Evolutionary conservation across 345 rosid species (phyloP).

Genomic region (Iberis pinnata): DNA sequence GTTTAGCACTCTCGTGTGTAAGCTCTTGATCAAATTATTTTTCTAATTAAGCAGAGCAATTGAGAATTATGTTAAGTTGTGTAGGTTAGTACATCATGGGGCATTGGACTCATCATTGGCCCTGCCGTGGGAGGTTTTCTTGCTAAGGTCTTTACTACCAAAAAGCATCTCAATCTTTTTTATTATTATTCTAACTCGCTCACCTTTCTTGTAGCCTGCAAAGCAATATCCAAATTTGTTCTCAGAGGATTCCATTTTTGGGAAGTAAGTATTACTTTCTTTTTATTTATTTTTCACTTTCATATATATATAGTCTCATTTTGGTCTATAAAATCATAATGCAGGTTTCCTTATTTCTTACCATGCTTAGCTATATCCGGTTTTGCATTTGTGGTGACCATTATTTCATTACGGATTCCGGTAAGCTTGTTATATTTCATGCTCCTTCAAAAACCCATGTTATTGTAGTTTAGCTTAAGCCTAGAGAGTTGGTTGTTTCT

Average conservation of each 20-base stretch:
- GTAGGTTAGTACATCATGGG: slow-evolving; percentile 96
- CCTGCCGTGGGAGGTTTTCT: slow-evolving; percentile 92
- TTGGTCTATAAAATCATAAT: slow-evolving; percentile 13
- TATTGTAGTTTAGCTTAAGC: slow-evolving; percentile 5
- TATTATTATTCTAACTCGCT: neutral
- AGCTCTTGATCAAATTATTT: slow-evolving; percentile 23
- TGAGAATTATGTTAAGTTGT: neutral
- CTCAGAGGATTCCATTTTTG: slow-evolving; percentile 61
- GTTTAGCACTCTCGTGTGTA: slow-evolving; percentile 77
- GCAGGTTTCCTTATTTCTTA: slow-evolving; percentile 81
- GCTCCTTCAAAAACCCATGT: neutral
- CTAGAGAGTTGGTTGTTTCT: slow-evolving; percentile 17
- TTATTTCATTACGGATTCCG: slow-evolving; percentile 62
- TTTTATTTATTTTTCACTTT: neutral
- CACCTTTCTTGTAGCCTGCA: slow-evolving; percentile 54
- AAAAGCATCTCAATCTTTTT: neutral
- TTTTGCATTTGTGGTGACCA: slow-evolving; percentile 53
- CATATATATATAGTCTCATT: slow-evolving; percentile 6
- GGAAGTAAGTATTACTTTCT: slow-evolving; percentile 38
- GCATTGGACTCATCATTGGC: slow-evolving; percentile 88
- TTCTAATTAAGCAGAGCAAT: neutral
- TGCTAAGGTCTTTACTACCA: slow-evolving; percentile 60
- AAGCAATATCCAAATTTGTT: slow-evolving; percentile 64
- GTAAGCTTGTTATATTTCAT: slow-evolving; percentile 31
- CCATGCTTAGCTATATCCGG: slow-evolving; percentile 57